A percentile compares a stretch with the other conserved stretches of the same genome.
Conservation (phyloP, 2,329 filamentous ascomycete genomes). For the Aspergillus tubingensis region DNA sequence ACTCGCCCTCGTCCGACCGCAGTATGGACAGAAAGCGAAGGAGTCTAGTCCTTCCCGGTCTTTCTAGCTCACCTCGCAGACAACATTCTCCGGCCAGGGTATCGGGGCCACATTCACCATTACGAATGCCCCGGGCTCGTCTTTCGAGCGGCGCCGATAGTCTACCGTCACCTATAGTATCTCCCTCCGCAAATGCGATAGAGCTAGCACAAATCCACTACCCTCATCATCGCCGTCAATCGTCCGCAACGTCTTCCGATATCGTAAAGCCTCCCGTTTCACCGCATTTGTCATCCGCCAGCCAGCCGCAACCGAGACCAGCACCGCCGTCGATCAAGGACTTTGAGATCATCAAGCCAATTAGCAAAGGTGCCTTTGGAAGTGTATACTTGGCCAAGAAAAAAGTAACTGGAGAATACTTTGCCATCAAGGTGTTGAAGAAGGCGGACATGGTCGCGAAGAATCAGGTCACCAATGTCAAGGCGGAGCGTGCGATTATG, state of each 20-base stretch:
- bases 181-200: conserved; percentile 78
- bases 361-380: conserved; percentile 97
- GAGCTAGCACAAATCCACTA: conserved; percentile 61
- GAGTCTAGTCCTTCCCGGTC: conserved; percentile 79
- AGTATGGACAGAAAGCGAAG: conserved; percentile 82
- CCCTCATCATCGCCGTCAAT: conserved; percentile 81
- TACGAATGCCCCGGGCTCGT: conserved; percentile 82
- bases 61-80: conserved; percentile 72
- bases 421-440: conserved; percentile 96
- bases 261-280: conserved; percentile 71
- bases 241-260: conserved; percentile 81
- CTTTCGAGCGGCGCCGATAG: conserved; percentile 55
- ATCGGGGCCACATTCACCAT: conserved; percentile 75
- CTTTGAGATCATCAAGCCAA: conserved; percentile 98
- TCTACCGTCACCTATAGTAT: conserved; percentile 81
- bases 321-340: conserved; percentile 97
- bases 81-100: conserved; percentile 85
- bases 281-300: conserved; percentile 74
- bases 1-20: conserved; percentile 88
- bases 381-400: conserved; percentile 98
- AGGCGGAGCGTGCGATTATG: conserved; percentile 98
- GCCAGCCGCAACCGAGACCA: conserved; percentile 80
- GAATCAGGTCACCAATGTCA: conserved; percentile 98
- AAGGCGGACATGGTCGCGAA: conserved; percentile 99
- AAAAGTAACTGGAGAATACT: conserved; percentile 97